Evolutionary conservation across 2,329 filamentous ascomycete species (phyloP).

Genomic region (Sphaerulina vaccinii): DNA sequence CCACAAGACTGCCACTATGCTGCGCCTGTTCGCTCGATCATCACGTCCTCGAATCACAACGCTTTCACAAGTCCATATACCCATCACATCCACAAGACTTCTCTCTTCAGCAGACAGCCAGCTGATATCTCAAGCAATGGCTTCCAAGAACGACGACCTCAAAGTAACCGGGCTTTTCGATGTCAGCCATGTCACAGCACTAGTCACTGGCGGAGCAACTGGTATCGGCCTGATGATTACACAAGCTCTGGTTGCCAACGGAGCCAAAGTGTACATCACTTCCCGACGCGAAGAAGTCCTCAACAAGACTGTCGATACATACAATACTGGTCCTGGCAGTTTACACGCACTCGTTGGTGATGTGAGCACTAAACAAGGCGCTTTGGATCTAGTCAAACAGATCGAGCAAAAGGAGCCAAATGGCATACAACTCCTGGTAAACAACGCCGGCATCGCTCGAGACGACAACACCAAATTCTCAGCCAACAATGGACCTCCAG

Average conservation of each 20-base stretch:
- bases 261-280: constrained; percentile 49
- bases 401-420: constrained; percentile 47
- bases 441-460: constrained; percentile 54
- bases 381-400: constrained; percentile 43
- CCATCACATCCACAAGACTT: background rate
- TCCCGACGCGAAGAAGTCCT: constrained; percentile 47
- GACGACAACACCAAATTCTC: constrained; percentile 54
- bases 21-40: constrained; percentile 9
- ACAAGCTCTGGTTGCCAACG: constrained; percentile 39
- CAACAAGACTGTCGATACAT: constrained; percentile 46
- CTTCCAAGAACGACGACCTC: constrained; percentile 42
- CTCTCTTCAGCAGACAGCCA: background rate
- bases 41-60: background rate
- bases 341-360: constrained; percentile 45
- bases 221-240: constrained; percentile 42
- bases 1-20: constrained; percentile 26
- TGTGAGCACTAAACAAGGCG: constrained; percentile 52
- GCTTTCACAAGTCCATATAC: background rate
- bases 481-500: constrained; percentile 43
- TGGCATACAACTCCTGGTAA: constrained; percentile 56
- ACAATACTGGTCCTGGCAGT: constrained; percentile 47
- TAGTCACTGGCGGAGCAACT: constrained; percentile 49
- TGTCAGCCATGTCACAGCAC: constrained; percentile 45
- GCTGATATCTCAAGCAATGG: constrained; percentile 28
- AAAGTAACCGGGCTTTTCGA: constrained; percentile 47